Conservation (phyloP, 495 filamentous ascomycete genomes). For the Aspergillus leporis region DNA sequence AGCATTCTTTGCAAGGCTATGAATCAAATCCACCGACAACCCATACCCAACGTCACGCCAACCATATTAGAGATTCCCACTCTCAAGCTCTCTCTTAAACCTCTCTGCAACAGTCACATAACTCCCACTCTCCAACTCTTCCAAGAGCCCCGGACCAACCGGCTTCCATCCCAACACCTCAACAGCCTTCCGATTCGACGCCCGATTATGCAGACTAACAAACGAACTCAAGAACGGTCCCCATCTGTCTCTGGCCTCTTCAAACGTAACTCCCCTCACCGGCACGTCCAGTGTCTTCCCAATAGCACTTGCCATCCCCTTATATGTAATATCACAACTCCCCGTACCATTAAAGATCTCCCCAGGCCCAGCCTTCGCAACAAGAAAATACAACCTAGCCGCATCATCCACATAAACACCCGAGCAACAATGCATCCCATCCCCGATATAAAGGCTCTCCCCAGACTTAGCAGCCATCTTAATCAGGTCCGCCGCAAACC, state of each 20-base stretch:
- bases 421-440: conserved; percentile 44
- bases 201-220: conserved; percentile 32
- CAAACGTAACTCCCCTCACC: conserved; percentile 24
- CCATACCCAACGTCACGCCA: too few relatives aligned
- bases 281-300: conserved; percentile 34
- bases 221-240: conserved; percentile 28
- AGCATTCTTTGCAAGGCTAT: too few relatives aligned
- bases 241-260: conserved; percentile 35
- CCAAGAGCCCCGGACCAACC: conserved; percentile 24
- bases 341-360: conserved; percentile 41
- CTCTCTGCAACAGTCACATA: too few relatives aligned
- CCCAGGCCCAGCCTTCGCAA: conserved; percentile 40
- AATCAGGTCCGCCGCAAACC: conserved; percentile 35
- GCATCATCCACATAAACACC: conserved; percentile 43
- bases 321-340: conserved; percentile 37
- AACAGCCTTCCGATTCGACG: conserved; percentile 43
- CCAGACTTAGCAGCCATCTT: conserved; percentile 32
- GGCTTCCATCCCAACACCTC: conserved; percentile 43
- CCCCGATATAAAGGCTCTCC: conserved; percentile 41
- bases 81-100: conserved; percentile 31
- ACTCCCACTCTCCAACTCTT: too few relatives aligned
- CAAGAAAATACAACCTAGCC: conserved; percentile 40
- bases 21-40: too few relatives aligned
- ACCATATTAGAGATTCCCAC: too few relatives aligned
- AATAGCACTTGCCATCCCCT: conserved; percentile 42